phyloP scores from a whole-genome alignment of 2,329 filamentous ascomycete species.

The Ascochyta rabiei region DNA sequence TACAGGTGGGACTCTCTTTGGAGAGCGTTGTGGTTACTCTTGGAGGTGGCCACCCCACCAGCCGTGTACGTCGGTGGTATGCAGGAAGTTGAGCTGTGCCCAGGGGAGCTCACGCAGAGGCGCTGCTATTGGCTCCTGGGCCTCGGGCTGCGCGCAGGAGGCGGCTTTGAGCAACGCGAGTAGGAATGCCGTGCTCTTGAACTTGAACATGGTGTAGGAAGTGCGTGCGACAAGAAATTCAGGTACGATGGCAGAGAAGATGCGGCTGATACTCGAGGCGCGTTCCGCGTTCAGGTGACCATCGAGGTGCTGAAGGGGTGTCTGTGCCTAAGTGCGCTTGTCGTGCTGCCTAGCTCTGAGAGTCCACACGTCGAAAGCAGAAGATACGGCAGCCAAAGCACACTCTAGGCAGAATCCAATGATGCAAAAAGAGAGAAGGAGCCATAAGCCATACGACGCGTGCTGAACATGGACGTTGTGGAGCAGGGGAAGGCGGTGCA shows the following conservation, averaged over 20 bases:
- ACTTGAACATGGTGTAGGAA: slow-evolving; percentile 26
- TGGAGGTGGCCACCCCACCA: slow-evolving; percentile 94
- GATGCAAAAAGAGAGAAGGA: not conserved
- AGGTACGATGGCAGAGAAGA: slow-evolving; percentile 8
- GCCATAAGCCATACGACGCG: not conserved
- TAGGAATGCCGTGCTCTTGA: slow-evolving; percentile 17
- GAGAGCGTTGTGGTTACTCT: slow-evolving; percentile 61
- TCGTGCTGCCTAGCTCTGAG: not conserved
- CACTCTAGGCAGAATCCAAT: not conserved
- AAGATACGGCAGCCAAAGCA: not conserved
- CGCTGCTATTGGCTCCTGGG: slow-evolving; percentile 76
- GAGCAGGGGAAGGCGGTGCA: slow-evolving; percentile 5
- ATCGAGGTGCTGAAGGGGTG: slow-evolving; percentile 23
- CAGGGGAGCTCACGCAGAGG: slow-evolving; percentile 85
- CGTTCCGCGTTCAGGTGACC: slow-evolving; percentile 19
- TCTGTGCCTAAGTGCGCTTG: slow-evolving; percentile 3
- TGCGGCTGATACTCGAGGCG: slow-evolving; percentile 7
- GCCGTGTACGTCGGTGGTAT: slow-evolving; percentile 89
- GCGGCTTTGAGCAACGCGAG: slow-evolving; percentile 52
- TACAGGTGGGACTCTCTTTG: not conserved
- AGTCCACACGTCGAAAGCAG: not conserved
- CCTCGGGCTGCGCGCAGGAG: slow-evolving; percentile 72
- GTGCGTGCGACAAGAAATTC: not conserved
- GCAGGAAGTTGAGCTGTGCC: slow-evolving; percentile 94
- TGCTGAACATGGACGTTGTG: not conserved